Evolutionary conservation across 805 yeast species (phyloP), one percentile per base, ranked within the genome.

Genomic region (Priceomyces melissophilus): DNA sequence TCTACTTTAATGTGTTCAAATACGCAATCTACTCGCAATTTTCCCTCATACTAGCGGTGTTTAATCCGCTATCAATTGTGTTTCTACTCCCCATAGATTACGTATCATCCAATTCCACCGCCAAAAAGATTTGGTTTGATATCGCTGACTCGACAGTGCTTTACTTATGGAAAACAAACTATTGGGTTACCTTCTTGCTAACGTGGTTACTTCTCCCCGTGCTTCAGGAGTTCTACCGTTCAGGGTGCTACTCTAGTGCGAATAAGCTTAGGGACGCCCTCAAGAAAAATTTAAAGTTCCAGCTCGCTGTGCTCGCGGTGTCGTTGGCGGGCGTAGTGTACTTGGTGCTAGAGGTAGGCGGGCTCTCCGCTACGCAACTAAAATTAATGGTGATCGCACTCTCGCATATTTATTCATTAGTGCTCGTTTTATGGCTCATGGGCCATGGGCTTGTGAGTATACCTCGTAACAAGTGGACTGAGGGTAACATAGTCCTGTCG

Each of bases 151-250:
- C 54, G 1, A 68, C 70, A 8, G 69, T 84, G 4, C 63, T 79
- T n/a, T 54, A 69, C 3, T 54, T 84, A 30, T 87, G 96, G 96
- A 75, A 84, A 50, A 53, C 78, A 35, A 80, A 83, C 39, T 87
- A 87, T 59, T 87, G 96, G 96, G 63, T 77, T 8, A 84, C 95
- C 0, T 87, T 87, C 52, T 54, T 71, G n/a, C 63, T 87, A 40
- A 87, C 95, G 32, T 87, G 96, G 96, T 63, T 78, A 5, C 47
- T 85, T 1, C 59, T 87, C 37, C 96, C 96, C 0, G 63, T 82
- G 27, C 65, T 84, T 17, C 93, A 87, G 57, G 82, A 81, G 49
- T 87, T 76, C 66, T 82, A 79, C 49, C 76, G 79, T 37, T 81
- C 87, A 2, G 95, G 95, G 8, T 75, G 81, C 55, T 76, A 71